Conservation (phyloP, 768 basidiomycete genomes). For the Lactarius sanguifluus region DNA sequence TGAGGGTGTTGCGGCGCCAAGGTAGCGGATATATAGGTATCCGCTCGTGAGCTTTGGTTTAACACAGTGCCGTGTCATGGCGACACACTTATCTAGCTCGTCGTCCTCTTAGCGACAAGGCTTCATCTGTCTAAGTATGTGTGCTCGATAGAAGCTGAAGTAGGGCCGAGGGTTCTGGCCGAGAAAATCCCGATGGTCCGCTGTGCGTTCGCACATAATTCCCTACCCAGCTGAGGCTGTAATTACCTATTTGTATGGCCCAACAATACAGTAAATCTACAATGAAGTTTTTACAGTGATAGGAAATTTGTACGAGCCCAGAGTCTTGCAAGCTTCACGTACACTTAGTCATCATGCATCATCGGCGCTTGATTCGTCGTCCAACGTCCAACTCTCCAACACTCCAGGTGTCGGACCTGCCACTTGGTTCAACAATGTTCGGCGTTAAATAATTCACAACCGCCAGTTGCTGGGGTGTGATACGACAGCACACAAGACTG, state of each 20-base stretch:
- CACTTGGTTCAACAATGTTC: slow-evolving; percentile 1
- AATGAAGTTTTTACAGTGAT: background rate
- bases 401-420: slow-evolving; percentile 15
- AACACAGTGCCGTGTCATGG: too few species aligned
- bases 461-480: slow-evolving; percentile 19
- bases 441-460: slow-evolving; percentile 8
- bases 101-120: background rate
- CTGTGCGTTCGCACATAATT: too few species aligned
- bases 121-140: background rate
- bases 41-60: background rate
- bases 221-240: too few species aligned
- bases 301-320: background rate
- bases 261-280: background rate
- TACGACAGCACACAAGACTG: slow-evolving; percentile 7
- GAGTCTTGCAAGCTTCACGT: background rate
- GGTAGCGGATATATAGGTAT: background rate
- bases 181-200: too few species aligned
- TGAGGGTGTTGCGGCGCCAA: background rate
- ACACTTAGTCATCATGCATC: background rate
- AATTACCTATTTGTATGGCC: background rate
- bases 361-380: too few species aligned
- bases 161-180: background rate
- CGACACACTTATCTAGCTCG: background rate
- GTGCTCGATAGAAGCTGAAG: background rate
- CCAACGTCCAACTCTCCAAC: too few species aligned